A percentile compares a stretch with the other conserved stretches of the same genome.
phyloP scores from a whole-genome alignment of 805 yeast genomes.

The Wickerhamiella vanderwaltii region DNA sequence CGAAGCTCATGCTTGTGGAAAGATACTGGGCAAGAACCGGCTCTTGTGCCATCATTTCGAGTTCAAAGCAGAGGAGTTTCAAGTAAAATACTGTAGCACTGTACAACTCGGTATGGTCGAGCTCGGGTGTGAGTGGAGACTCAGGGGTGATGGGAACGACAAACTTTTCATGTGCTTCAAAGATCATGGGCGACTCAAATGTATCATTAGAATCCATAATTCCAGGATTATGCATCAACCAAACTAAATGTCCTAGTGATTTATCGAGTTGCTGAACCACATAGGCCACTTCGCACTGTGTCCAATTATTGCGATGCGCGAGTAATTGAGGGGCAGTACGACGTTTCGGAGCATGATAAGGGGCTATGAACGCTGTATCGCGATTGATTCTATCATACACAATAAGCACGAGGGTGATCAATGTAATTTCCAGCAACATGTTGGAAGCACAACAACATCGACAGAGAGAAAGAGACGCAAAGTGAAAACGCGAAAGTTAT shows the following conservation, averaged over 20 bases:
- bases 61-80: neutral
- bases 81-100: neutral
- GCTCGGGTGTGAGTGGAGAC: neutral
- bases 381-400: neutral
- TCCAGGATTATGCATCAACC: too few relatives aligned
- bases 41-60: neutral
- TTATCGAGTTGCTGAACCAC: neutral
- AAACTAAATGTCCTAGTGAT: neutral
- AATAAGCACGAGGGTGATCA: neutral
- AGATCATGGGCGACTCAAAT: conserved; percentile 1
- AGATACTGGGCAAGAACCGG: neutral
- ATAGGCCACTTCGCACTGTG: neutral
- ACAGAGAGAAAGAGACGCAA: too few relatives aligned
- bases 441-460: neutral
- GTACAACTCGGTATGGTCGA: neutral
- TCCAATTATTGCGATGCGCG: neutral
- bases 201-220: too few relatives aligned
- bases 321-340: neutral
- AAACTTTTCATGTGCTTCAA: neutral
- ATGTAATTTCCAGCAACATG: neutral
- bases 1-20: neutral
- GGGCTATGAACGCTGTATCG: neutral
- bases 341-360: neutral
- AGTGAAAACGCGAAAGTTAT: too few relatives aligned
- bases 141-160: conserved; percentile 1